Evolutionary conservation across 1,284 basidiomycete genomes (phyloP), one percentile per base, ranked within the genome.

Genomic region (Marasmius fiardii): DNA sequence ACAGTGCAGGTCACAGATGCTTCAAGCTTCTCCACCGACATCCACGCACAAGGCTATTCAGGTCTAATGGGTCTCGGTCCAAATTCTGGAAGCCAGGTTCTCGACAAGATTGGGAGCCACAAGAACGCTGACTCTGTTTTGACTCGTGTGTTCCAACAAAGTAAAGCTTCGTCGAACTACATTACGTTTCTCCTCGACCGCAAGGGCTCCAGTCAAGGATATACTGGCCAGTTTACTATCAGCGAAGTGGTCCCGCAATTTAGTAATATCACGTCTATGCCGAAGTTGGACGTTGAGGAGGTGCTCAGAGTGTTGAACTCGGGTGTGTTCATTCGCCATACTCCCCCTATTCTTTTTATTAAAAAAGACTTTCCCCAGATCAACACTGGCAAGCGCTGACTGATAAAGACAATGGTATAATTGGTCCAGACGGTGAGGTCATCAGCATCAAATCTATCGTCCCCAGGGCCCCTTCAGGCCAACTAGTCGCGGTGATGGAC

Each of bases 341-440:
- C 20, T 34, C 23, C 21, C 48, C 23, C 12, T 47, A 24, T 26
- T 21, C 43, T 34, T 18, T 12, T 31, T 26, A 47, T 14, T 23
- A 43, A 28, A 34, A 48, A n/a, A n/a, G 34, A 33, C 43, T 24
- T 28, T 60, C 70, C 61, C 7, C 56, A 68, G 86, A 88, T 64
- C 89, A 92, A 68, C 89, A 91, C 68, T 92, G 88, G 89, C 86
- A 90, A 62, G 78, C 85, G 21, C 67, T 84, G 47, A 85, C 84
- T 0, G 86, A 89, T 69, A 78, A 79, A 59, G 61, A 80, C 58
- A 68, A 74, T 43, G 83, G 82, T 28, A 76, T 89, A 48, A 81
- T 88, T 58, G 88, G 88, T 0, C 86, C 88, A 0, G 89, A 91
- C 62, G 88, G 89, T 7, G 70, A 80, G 35, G 71, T 80, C 14